A percentile compares a stretch with the other conserved stretches of the same genome.
Conservation (phyloP, 208 protist genomes). For the Trypanosoma scelopori region DNA sequence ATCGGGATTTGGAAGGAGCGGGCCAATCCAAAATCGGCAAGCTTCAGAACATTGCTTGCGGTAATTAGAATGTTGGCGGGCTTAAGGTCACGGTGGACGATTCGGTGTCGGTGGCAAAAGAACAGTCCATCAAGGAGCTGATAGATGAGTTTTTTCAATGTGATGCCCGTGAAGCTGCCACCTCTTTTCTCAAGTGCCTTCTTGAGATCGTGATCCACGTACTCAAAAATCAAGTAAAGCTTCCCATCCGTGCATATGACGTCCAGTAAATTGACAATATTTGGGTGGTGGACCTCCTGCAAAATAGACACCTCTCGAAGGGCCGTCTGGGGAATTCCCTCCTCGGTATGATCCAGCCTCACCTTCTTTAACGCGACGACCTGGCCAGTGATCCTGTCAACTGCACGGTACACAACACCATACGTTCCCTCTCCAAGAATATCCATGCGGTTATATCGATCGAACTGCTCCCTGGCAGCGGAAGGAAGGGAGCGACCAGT, state of each 20-base stretch:
- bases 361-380: conserved; percentile 98
- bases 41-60: conserved; percentile 81
- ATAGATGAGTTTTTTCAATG: conserved; percentile 85
- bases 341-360: conserved; percentile 95
- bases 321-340: conserved; percentile 97
- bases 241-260: conserved; percentile 89
- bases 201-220: conserved; percentile 95
- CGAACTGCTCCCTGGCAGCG: conserved; percentile 54
- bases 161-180: conserved; percentile 63
- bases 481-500: conserved; percentile 38
- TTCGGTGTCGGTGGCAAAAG: conserved; percentile 93
- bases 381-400: conserved; percentile 76
- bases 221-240: conserved; percentile 93
- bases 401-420: conserved; percentile 90
- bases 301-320: conserved; percentile 98
- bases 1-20: conserved; percentile 98
- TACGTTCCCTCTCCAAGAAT: conserved; percentile 93
- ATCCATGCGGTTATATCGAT: conserved; percentile 88
- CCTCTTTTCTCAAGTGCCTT: conserved; percentile 94
- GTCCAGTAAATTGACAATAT: conserved; percentile 94
- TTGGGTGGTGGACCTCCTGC: conserved; percentile 96
- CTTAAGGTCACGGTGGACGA: conserved; percentile 96
- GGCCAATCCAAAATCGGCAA: conserved; percentile 97
- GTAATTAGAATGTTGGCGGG: conserved; percentile 95
- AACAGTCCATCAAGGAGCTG: conserved; percentile 91